phyloP scores from a whole-genome alignment of 2,329 filamentous ascomycete species.

The Byssochlamys sp. region DNA sequence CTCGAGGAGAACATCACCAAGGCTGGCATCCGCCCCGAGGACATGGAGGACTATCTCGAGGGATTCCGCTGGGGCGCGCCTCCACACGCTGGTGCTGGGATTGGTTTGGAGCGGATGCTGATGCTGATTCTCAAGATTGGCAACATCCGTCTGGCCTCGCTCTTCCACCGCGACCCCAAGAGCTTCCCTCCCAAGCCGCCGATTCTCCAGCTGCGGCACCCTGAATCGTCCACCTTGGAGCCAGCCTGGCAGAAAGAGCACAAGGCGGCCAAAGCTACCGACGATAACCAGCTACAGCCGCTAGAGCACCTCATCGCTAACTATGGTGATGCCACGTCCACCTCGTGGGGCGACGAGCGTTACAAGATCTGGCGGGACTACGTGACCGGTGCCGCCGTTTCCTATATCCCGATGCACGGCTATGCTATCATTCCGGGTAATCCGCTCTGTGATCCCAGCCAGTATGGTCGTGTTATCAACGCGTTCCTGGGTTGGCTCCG shows the following conservation, averaged over 20 bases:
- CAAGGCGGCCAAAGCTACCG: constrained; percentile 31
- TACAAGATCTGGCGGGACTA: constrained; percentile 80
- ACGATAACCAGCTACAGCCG: constrained; percentile 53
- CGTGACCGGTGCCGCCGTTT: constrained; percentile 69
- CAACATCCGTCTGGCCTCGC: constrained; percentile 77
- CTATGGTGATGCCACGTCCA: constrained; percentile 89
- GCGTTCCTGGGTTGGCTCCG: constrained; percentile 68
- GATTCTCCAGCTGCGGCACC: constrained; percentile 62
- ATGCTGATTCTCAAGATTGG: constrained; percentile 78
- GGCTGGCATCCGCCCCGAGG: constrained; percentile 64
- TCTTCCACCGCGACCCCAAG: constrained; percentile 82
- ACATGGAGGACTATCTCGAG: constrained; percentile 82
- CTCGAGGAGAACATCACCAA: constrained; percentile 69
- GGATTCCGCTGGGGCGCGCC: constrained; percentile 83
- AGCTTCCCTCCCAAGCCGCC: constrained; percentile 64
- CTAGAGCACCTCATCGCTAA: constrained; percentile 86
- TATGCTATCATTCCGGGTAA: constrained; percentile 80
- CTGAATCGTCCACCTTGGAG: constrained; percentile 72
- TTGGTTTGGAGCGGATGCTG: constrained; percentile 78
- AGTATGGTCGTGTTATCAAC: constrained; percentile 64
- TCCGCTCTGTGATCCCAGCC: constrained; percentile 69
- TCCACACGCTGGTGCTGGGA: constrained; percentile 80
- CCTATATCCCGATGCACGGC: constrained; percentile 67
- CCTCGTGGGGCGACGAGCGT: constrained; percentile 81
- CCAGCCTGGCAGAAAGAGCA: constrained; percentile 48